A percentile compares a stretch with the other conserved stretches of the same genome.
Conservation (phyloP, 192 early-diverging fungal species). For the Chytriomyces hyalinus region DNA sequence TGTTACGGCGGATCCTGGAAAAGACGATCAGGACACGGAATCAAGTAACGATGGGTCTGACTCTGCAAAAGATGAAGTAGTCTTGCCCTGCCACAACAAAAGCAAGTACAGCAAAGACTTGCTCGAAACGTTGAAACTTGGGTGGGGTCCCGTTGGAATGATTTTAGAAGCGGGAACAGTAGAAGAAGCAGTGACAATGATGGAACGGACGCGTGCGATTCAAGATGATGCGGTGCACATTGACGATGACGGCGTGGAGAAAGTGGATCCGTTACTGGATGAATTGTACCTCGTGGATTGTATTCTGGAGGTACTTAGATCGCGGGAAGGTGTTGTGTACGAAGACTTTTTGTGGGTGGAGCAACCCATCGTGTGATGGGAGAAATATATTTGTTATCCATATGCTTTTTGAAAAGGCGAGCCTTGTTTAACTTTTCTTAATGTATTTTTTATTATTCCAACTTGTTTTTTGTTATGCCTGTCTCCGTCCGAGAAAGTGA, state of each 20-base stretch:
- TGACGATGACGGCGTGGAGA: background rate
- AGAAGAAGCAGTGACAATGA: conserved; percentile 6
- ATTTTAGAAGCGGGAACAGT: conserved; percentile 12
- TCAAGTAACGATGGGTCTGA: background rate
- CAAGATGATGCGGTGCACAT: background rate
- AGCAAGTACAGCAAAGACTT: background rate
- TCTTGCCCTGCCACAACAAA: conserved; percentile 7
- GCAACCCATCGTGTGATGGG: background rate
- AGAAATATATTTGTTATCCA: too few species aligned
- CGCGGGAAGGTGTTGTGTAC: background rate
- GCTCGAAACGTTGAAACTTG: conserved; percentile 11
- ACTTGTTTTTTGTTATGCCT: background rate
- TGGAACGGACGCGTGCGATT: background rate
- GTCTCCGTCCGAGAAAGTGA: conserved; percentile 43
- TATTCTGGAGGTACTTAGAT: conserved; percentile 5
- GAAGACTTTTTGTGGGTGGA: conserved; percentile 14
- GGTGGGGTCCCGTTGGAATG: conserved; percentile 29
- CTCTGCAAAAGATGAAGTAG: background rate
- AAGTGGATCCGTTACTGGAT: background rate
- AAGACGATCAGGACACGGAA: background rate
- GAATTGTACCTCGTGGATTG: conserved; percentile 9
- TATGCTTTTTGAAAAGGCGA: too few species aligned
- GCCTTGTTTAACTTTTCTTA: too few species aligned
- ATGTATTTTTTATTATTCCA: background rate
- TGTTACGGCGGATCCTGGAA: background rate